A percentile compares a stretch with the other conserved stretches of the same genome.
Evolutionary conservation across 1,139 yeast genomes (phyloP).

Genomic region (Taphrina pruni): DNA sequence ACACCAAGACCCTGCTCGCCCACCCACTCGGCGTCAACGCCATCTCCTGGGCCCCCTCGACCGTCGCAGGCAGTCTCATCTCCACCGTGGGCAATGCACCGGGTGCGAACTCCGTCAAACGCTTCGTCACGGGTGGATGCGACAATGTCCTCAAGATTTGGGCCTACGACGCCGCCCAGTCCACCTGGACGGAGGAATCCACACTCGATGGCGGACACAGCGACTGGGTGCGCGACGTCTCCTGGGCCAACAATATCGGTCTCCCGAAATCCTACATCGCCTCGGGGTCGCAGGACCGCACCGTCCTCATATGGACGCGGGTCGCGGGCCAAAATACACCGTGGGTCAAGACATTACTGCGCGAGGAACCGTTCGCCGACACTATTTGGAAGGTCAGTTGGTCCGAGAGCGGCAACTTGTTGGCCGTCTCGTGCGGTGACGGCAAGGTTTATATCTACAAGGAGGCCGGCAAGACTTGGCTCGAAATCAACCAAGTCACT

Average conservation of each 20-base stretch:
- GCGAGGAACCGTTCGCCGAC: conserved; percentile 86
- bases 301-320: conserved; percentile 92
- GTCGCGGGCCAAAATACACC: conserved; percentile 61
- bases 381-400: conserved; percentile 98
- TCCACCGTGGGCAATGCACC: conserved; percentile 51
- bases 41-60: conserved; percentile 94
- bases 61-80: conserved; percentile 53
- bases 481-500: conserved; percentile 91
- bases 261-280: conserved; percentile 89
- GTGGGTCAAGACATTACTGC: conserved; percentile 77
- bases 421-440: conserved; percentile 96
- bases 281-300: conserved; percentile 96
- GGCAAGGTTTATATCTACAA: conserved; percentile 96
- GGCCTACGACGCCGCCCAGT: conserved; percentile 61
- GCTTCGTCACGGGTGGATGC: conserved; percentile 93
- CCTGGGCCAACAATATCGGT: conserved; percentile 89
- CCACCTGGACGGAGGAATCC: conserved; percentile 73
- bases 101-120: conserved; percentile 57
- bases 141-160: conserved; percentile 93
- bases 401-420: conserved; percentile 93
- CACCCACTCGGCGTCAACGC: conserved; percentile 93
- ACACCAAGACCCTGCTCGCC: conserved; percentile 70
- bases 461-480: conserved; percentile 96
- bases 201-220: conserved; percentile 78
- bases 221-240: conserved; percentile 98